Percentiles rank a stretch among this genome's conserved stretches.
Evolutionary conservation across 441 rosid genomes (phyloP).

Genomic region (Adansonia rubrostipa): DNA sequence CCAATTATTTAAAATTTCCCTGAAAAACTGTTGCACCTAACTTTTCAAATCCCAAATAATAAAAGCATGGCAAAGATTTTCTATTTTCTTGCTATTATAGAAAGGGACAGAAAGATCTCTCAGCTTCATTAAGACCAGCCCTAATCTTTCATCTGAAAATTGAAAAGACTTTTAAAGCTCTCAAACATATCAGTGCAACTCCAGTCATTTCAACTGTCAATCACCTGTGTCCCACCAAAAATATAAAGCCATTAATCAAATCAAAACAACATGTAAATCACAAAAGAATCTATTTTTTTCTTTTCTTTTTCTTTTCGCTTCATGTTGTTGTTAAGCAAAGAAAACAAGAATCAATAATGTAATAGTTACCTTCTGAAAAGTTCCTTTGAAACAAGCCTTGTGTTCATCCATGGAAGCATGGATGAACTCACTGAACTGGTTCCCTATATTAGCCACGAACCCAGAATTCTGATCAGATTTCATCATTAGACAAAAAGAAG

Average conservation of each 20-base stretch:
- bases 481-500: neutral
- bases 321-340: neutral
- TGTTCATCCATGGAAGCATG: slow-evolving; percentile 19
- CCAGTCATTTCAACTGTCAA: neutral
- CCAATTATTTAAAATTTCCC: neutral
- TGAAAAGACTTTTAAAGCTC: neutral
- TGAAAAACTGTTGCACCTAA: neutral
- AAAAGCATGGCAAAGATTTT: neutral
- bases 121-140: neutral
- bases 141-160: neutral
- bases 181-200: no score
- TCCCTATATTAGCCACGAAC: neutral
- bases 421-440: neutral
- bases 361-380: neutral
- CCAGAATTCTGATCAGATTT: slow-evolving; percentile 10
- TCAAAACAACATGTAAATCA: neutral
- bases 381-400: slow-evolving; percentile 11
- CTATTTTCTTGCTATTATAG: neutral
- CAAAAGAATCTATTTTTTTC: neutral
- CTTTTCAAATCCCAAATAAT: neutral
- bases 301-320: neutral
- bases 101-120: neutral
- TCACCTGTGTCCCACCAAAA: neutral
- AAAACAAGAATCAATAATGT: neutral
- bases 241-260: neutral